These are phyloP conservation scores for Yarrowia sp. DNA, from an alignment of 805 yeast species.

Conservation along the genomic window DNA sequence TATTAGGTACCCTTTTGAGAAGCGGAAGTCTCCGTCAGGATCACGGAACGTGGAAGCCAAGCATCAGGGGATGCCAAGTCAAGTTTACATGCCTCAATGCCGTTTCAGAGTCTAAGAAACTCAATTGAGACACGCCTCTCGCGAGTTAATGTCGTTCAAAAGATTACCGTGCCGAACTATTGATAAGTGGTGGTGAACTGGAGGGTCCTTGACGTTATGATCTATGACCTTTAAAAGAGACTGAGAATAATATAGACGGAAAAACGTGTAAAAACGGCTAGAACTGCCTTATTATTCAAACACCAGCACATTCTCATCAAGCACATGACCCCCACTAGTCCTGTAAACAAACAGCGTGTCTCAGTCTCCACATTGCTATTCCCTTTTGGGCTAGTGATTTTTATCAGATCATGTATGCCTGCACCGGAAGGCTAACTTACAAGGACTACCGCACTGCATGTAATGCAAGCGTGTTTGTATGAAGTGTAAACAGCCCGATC, in stretches of 20 bases:
- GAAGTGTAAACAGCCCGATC: constrained; percentile 1
- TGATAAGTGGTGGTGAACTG: no score
- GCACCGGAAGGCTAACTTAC: background rate
- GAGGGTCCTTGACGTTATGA: no score
- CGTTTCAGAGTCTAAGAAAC: background rate
- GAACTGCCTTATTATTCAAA: no score
- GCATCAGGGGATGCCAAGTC: background rate
- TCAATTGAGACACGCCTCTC: background rate
- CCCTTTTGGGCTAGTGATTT: background rate
- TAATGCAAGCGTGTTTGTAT: background rate
- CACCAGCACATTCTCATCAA: no score
- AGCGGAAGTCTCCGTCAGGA: background rate
- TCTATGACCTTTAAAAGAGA: no score
- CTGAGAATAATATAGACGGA: no score
- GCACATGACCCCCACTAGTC: no score
- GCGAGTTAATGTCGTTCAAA: background rate
- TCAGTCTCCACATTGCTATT: background rate
- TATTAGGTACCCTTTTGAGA: no score
- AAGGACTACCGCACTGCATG: background rate
- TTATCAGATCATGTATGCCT: constrained; percentile 26
- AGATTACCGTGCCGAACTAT: no score
- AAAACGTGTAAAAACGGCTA: no score
- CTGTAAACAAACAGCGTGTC: background rate
- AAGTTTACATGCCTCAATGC: background rate
- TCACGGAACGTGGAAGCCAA: background rate